Evolutionary conservation across 2,329 filamentous ascomycete genomes (phyloP).

Genomic region (Myriosclerotinia scirpicola): DNA sequence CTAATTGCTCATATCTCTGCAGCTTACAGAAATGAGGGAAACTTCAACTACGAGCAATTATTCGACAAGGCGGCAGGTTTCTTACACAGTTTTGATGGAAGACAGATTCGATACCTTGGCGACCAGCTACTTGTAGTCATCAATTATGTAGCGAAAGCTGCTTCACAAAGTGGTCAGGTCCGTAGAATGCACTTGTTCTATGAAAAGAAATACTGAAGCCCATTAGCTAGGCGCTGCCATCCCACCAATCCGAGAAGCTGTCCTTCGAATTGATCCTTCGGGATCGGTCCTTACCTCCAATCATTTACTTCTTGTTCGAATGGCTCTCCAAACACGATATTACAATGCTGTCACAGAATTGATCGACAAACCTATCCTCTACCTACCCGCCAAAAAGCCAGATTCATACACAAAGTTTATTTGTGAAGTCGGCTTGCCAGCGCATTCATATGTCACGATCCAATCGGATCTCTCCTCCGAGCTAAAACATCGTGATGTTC

Average conservation of each 20-base stretch:
- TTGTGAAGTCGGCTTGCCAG: conserved; percentile 49
- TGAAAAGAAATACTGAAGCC: conserved; percentile 24
- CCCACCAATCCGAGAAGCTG: conserved; percentile 45
- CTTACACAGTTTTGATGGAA: conserved; percentile 48
- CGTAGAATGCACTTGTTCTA: conserved; percentile 5
- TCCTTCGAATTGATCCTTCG: conserved; percentile 66
- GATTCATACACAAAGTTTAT: conserved; percentile 42
- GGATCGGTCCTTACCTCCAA: conserved; percentile 64
- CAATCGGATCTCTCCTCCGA: conserved; percentile 57
- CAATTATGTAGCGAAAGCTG: conserved; percentile 40
- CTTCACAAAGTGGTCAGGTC: conserved; percentile 33
- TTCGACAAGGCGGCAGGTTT: conserved; percentile 50
- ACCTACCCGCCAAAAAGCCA: conserved; percentile 54
- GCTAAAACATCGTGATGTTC: conserved; percentile 53
- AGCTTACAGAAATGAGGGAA: conserved; percentile 40
- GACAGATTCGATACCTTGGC: conserved; percentile 56
- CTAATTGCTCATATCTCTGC: conserved; percentile 50
- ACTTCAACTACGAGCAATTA: conserved; percentile 39
- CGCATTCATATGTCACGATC: conserved; percentile 58
- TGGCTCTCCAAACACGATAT: conserved; percentile 55
- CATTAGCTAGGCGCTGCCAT: conserved; percentile 35
- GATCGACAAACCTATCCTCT: conserved; percentile 65
- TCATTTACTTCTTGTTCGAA: conserved; percentile 57
- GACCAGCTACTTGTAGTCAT: conserved; percentile 48
- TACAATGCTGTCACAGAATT: conserved; percentile 59